Percentiles rank a stretch among this genome's conserved stretches.
Conservation (phyloP, 2,329 filamentous ascomycete species). For the Talaromyces verruculosus region DNA sequence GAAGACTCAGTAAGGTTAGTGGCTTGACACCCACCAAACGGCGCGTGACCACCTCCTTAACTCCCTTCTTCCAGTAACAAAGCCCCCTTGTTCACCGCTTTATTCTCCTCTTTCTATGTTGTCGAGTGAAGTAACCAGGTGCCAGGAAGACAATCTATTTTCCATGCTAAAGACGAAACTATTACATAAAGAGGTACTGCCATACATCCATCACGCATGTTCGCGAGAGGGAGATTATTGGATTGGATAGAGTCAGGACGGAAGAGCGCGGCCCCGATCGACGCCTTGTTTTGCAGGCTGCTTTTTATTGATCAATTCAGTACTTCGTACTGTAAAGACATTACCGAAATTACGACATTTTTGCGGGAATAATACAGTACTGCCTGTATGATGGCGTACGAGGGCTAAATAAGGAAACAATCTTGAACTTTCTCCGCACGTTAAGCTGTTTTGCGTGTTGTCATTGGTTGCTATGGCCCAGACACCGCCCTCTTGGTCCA, state of each 20-base stretch:
- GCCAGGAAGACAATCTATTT: neutral
- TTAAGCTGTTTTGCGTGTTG: neutral
- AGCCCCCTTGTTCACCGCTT: conserved; percentile 10
- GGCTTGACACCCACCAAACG: neutral
- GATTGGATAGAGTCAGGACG: neutral
- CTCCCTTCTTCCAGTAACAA: neutral
- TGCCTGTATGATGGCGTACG: neutral
- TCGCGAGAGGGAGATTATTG: neutral
- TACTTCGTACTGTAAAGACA: neutral
- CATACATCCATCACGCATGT: neutral
- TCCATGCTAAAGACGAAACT: neutral
- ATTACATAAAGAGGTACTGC: neutral
- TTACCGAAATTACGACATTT: neutral
- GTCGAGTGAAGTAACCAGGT: too few relatives aligned
- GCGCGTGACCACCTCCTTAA: conserved; percentile 10
- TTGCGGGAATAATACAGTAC: neutral
- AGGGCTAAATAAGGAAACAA: neutral
- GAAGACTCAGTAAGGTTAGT: neutral
- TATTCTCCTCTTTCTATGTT: neutral
- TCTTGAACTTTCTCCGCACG: conserved; percentile 6
- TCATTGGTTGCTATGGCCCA: neutral
- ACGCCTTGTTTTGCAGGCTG: conserved; percentile 16
- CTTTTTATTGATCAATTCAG: neutral
- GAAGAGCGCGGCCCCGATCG: neutral
- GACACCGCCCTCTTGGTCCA: neutral